Percentiles rank a stretch among this genome's conserved stretches.
Conservation (phyloP, 768 basidiomycete genomes). For the Amyloporia xantha region DNA sequence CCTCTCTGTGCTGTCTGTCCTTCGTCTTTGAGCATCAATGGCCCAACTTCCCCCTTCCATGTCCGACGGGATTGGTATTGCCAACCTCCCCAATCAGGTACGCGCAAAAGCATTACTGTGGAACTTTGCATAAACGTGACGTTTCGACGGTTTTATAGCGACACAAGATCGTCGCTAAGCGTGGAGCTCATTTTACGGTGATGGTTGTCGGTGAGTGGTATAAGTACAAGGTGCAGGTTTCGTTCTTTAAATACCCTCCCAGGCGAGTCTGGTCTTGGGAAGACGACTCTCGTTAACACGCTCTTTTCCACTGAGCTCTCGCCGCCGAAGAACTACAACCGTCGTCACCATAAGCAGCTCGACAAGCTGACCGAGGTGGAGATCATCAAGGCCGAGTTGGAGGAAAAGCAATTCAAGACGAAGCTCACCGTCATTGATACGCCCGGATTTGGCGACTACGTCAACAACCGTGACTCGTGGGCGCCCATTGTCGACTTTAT, state of each 20-base stretch:
- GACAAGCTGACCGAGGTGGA: slow-evolving; percentile 99
- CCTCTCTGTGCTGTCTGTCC: not conserved
- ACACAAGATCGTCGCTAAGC: slow-evolving; percentile 99
- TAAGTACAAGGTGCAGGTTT: not conserved
- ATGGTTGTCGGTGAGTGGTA: slow-evolving; percentile 92
- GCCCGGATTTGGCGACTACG: slow-evolving; percentile 98
- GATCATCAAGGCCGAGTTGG: slow-evolving; percentile 98
- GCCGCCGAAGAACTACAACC: slow-evolving; percentile 81
- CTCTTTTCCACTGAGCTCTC: slow-evolving; percentile 98
- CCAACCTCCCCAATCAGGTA: slow-evolving; percentile 98
- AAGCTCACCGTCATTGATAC: slow-evolving; percentile 99
- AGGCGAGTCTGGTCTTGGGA: slow-evolving; percentile 97
- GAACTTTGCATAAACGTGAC: too few relatives aligned
- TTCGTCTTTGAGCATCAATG: slow-evolving; percentile 1
- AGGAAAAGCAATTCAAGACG: slow-evolving; percentile 99
- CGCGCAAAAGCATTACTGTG: slow-evolving; percentile 21
- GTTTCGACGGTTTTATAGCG: slow-evolving; percentile 42
- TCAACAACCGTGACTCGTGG: slow-evolving; percentile 99
- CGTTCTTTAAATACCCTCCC: slow-evolving; percentile 1
- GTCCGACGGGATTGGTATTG: slow-evolving; percentile 84
- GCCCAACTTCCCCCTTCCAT: slow-evolving; percentile 15
- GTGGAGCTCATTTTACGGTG: slow-evolving; percentile 94
- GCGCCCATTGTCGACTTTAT: slow-evolving; percentile 97
- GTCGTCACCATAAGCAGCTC: slow-evolving; percentile 89
- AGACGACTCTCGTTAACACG: slow-evolving; percentile 98